Percentiles rank a stretch among this genome's conserved stretches.
Conservation (phyloP, 805 yeast genomes). For the Candida krabiensis region DNA sequence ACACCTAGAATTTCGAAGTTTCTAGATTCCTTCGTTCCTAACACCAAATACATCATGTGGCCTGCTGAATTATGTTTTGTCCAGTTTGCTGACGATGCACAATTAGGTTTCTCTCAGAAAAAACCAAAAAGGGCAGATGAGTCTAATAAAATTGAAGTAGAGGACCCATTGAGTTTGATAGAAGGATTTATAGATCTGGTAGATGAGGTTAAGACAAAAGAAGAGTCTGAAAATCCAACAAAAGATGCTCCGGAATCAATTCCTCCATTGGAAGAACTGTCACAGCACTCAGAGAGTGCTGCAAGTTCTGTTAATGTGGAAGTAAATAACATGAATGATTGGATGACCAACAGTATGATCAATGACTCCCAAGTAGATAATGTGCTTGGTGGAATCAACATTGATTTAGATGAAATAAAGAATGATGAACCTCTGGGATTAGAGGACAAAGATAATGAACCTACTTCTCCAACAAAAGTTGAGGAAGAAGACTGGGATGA, state of each 20-base stretch:
- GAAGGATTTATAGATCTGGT: conserved; percentile 28
- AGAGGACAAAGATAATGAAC: conserved; percentile 2
- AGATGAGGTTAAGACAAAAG: conserved; percentile 13
- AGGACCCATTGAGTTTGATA: conserved; percentile 28
- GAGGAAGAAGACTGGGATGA: conserved; percentile 32
- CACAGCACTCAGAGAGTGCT: background rate
- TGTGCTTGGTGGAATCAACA: background rate
- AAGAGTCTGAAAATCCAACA: conserved; percentile 5
- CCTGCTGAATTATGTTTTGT: conserved; percentile 65
- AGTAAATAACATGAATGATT: background rate
- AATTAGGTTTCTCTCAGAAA: conserved; percentile 8
- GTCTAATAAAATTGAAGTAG: conserved; percentile 9
- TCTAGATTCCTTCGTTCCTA: conserved; percentile 34
- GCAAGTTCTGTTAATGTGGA: background rate
- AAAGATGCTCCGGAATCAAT: conserved; percentile 1
- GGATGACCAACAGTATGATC: conserved; percentile 4
- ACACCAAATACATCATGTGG: conserved; percentile 64
- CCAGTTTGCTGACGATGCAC: conserved; percentile 42
- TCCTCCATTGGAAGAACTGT: conserved; percentile 1
- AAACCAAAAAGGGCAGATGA: conserved; percentile 1
- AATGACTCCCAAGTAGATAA: conserved; percentile 1
- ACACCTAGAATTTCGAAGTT: conserved; percentile 63
- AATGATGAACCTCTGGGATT: background rate
- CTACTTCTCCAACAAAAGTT: conserved; percentile 6
- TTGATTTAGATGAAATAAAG: conserved; percentile 2